Evolutionary conservation across 2,329 filamentous ascomycete species (phyloP).

Genomic region (Huntiella decipiens): DNA sequence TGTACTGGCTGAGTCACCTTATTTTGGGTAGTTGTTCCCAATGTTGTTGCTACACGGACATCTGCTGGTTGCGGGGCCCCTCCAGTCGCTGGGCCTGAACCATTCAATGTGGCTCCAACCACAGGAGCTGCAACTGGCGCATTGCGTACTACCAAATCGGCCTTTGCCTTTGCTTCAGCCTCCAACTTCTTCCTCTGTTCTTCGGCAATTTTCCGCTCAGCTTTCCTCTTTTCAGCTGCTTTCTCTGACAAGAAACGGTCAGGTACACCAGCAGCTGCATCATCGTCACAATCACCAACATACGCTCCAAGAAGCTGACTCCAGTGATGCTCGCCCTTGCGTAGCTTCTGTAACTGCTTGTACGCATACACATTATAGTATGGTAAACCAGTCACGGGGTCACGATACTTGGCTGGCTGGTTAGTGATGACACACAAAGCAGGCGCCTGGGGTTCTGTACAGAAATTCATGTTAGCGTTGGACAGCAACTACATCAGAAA

Average conservation of each 20-base stretch:
- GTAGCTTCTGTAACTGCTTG: slow-evolving; percentile 58
- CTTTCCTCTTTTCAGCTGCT: neutral
- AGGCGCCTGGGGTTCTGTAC: slow-evolving; percentile 28
- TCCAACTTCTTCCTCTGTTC: neutral
- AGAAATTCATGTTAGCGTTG: neutral
- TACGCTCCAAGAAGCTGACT: slow-evolving; percentile 66
- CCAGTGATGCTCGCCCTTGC: slow-evolving; percentile 61
- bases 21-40: too few species aligned
- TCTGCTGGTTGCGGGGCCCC: too few species aligned
- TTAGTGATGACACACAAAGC: slow-evolving; percentile 67
- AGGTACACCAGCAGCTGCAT: slow-evolving; percentile 59
- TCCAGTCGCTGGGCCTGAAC: too few species aligned
- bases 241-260: slow-evolving; percentile 40
- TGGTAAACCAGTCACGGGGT: slow-evolving; percentile 65
- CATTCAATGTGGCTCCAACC: too few species aligned
- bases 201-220: neutral
- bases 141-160: neutral
- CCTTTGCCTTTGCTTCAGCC: neutral
- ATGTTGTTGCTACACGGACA: too few species aligned
- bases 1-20: too few species aligned
- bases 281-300: slow-evolving; percentile 43
- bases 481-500: neutral
- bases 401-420: slow-evolving; percentile 61
- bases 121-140: neutral
- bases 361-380: slow-evolving; percentile 69